These are phyloP conservation scores for Mycogone perniciosa DNA, from an alignment of 2,329 filamentous ascomycete species.

Conservation along the genomic window DNA sequence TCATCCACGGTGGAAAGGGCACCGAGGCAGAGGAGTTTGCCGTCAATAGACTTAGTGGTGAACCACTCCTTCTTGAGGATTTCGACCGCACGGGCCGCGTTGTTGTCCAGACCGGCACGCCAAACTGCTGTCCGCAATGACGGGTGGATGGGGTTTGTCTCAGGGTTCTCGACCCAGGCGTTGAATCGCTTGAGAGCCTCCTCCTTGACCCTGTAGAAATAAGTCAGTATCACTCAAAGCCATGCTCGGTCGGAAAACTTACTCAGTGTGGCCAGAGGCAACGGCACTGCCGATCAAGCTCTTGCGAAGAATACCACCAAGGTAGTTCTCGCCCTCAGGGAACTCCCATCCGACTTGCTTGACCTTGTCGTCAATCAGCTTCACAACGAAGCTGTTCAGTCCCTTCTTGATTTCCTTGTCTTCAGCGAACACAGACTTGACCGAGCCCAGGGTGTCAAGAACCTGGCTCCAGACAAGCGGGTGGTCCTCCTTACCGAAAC, in stretches of 20 bases:
- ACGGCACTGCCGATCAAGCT: constrained; percentile 72
- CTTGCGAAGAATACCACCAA: constrained; percentile 75
- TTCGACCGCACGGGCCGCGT: constrained; percentile 63
- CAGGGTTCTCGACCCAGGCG: constrained; percentile 65
- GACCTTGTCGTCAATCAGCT: constrained; percentile 67
- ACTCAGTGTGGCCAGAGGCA: constrained; percentile 68
- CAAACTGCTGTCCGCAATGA: constrained; percentile 77
- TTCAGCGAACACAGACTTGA: constrained; percentile 80
- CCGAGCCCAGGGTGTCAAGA: constrained; percentile 64
- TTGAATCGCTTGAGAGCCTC: constrained; percentile 77
- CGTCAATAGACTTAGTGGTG: constrained; percentile 77
- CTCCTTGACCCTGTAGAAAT: constrained; percentile 48
- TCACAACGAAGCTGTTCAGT: constrained; percentile 71
- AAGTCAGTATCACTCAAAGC: not conserved
- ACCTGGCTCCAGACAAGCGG: constrained; percentile 88
- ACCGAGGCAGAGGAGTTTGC: constrained; percentile 76
- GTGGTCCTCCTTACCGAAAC: constrained; percentile 75
- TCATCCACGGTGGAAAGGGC: constrained; percentile 71
- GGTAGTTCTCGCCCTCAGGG: constrained; percentile 69
- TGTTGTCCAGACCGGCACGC: constrained; percentile 63
- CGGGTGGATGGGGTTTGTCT: constrained; percentile 66
- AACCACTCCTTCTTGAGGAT: constrained; percentile 80
- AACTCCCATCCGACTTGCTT: constrained; percentile 84
- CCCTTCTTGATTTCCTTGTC: constrained; percentile 65
- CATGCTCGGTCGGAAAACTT: constrained; percentile 27